Evolutionary conservation across 345 rosid genomes (phyloP).

Genomic region (Cardamine chenopodiifolia): DNA sequence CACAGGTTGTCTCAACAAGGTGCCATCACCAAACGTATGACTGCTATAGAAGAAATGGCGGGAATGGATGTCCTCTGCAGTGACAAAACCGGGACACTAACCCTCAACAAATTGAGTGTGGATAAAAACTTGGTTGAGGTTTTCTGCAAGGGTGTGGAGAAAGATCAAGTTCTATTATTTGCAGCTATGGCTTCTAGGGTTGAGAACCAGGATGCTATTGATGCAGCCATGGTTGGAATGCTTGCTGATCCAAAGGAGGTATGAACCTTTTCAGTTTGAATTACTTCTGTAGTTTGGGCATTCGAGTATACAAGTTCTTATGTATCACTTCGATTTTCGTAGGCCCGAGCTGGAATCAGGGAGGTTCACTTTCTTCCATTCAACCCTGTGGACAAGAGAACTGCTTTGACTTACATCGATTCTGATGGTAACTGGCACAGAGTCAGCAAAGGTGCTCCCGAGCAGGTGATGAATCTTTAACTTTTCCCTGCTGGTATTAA

Average conservation of each 20-base stretch:
- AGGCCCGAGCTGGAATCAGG: slow-evolving; percentile 62
- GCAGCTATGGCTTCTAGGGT: slow-evolving; percentile 50
- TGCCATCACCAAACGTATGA: slow-evolving; percentile 52
- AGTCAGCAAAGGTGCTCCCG: slow-evolving; percentile 68
- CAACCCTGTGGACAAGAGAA: slow-evolving; percentile 65
- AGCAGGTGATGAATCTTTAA: slow-evolving; percentile 41
- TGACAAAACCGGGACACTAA: slow-evolving; percentile 60
- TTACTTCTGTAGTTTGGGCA: slow-evolving; percentile 7
- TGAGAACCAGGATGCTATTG: slow-evolving; percentile 52
- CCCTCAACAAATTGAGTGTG: slow-evolving; percentile 48
- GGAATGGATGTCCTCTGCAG: slow-evolving; percentile 51
- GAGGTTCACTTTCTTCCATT: slow-evolving; percentile 59
- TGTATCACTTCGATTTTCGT: slow-evolving; percentile 15
- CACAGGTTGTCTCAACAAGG: slow-evolving; percentile 49
- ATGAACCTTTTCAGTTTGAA: slow-evolving; percentile 19
- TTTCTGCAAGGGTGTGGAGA: slow-evolving; percentile 47
- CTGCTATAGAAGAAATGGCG: slow-evolving; percentile 50
- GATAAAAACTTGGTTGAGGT: slow-evolving; percentile 48
- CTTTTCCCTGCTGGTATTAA: neutral
- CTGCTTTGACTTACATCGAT: slow-evolving; percentile 64
- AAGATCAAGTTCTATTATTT: slow-evolving; percentile 45
- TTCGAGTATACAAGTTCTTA: slow-evolving; percentile 16
- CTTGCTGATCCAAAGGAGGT: slow-evolving; percentile 55
- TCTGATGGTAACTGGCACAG: slow-evolving; percentile 60
- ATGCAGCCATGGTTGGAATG: slow-evolving; percentile 55